Base-by-base conservation (phyloP, 2,329 filamentous ascomycete genomes). In the Mycosphaerella sp. region DNA sequence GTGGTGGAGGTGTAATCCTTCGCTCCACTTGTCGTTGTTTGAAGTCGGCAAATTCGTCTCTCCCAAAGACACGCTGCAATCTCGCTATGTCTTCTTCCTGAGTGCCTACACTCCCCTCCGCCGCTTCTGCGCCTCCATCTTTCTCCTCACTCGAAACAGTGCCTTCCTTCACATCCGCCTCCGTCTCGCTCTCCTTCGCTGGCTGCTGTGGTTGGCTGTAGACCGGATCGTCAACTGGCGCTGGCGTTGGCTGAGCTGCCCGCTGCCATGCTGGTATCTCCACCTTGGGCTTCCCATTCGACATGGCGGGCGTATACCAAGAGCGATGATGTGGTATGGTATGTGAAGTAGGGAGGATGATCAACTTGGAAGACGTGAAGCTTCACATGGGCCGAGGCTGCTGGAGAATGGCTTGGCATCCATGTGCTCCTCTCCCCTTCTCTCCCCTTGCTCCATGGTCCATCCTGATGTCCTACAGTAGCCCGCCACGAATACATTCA, bases 241-340 rank as follows among this genome's bases (percentile, higher is more conserved):
- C 26, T 21, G 54, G 55, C 12, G 34, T 56, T 23, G 52, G 17
- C 23, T 52, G 49, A 17, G 61, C 58, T 26, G 62, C 62, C 34
- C 62, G 66, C 54, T 71, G 69, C 69, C 69, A 71, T 12, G 65
- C 59, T 29, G 69, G 69, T 17, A 70, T 67, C 32, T 54, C 48
- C 44, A 63, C 61, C 45, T 67, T 68, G 32, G 57, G 49, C 41
- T 56, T 59, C 17, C 57, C 55, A 53, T 63, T 59, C 4, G 64
- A 60, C 66, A 69, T 68, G 23, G 9, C 58, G 43, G 9, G 31
- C 23, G 21, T 11, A 38, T 29, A 38, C 12, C 10, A n/a, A 4
- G 4, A 38, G 34, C 26, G 6, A n/a, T 38, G 10, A 38, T n/a
- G 34, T 10, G 34, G 10, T 38, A 38, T 38, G 34, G 12, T 38